Base-by-base conservation (phyloP, 78 protist species). In the Monocercomonoides exilis region DNA sequence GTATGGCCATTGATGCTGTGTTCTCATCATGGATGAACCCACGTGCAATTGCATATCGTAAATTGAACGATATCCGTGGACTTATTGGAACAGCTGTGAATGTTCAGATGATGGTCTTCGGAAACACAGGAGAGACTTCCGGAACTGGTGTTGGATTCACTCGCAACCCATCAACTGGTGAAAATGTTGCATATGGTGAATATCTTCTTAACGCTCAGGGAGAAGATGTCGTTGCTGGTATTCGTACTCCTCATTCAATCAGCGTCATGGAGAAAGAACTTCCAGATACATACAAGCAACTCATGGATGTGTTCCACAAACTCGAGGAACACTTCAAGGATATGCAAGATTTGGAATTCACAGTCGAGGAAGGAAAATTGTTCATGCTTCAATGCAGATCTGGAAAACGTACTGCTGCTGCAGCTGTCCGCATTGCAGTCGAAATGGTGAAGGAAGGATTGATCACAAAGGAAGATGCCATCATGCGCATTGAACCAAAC, bases 191-290 rank as follows among this genome's bases (percentile, higher is more conserved):
- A 91, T 94, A 91, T 79, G 96, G 96, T n/a, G 96, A 94, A 54
- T 94, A 63, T 77, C 93, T 94, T n/a, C 33, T 43, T 77, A 92
- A 94, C 88, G 96, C 96, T 29, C 96, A 94, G 90, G 96, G 96
- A n/a, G 96, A 94, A 84, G 96, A 94, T 70, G 96, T 94, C 33
- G 96, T 94, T 29, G 94, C 96, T 41, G 96, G 96, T 35, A 91
- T 92, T 81, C 92, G 96, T 64, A 94, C 94, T 4, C 94, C 96
- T 79, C 0, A 21, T 38, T 81, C 90, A 6, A 77, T 92, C 79
- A 45, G 70, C 2, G n/a, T 77, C 21, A 64, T 81, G 77, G 33
- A 44, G 43, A 29, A 3, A 43, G 84, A 2, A 2, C 46, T 70
- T 43, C 89, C 89, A 6, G 89, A 70, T 29, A 63, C 43, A 77